Evolutionary conservation across 345 rosid genomes (phyloP), one percentile per base, ranked within the genome.

Genomic region (Angophora floribunda): DNA sequence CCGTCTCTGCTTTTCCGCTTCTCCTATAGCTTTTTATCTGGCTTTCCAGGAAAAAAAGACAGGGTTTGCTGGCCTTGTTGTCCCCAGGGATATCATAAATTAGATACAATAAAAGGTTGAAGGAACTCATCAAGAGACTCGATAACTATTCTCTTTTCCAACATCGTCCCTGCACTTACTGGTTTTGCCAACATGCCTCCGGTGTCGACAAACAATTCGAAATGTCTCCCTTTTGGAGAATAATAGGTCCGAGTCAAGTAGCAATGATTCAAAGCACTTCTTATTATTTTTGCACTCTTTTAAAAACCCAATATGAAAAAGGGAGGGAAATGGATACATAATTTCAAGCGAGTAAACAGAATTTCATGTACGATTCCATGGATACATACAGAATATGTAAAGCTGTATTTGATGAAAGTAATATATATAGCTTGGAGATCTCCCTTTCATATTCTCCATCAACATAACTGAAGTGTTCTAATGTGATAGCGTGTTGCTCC

Each of bases 381-480:
- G 12, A 17, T 32, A 32, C 9, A 8, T 67, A 32, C 14, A 9
- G 4, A 67, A 67, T 32, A 67, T 32, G 45, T 3, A 30, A 67
- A 67, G 45, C 22, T 1, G 1, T 32, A 2, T 6, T 7, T 21
- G 26, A 21, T 55, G 59, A 55, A 55, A 55, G 59, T 67, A 6
- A 0, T 30, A 32, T 32, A 8, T 30, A 30, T 3, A 1, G 10
- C 26, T 70, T 17, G 26, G 7, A 75, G 49, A 75, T 75, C 82
- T 75, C 44, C 36, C 82, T 36, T 32, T 21, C 49, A 19, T 19
- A 19, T 75, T 21, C 36, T 75, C 82, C 49, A 36, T 9, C 14
- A 5, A 0, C 1, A 19, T 36, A 5, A 3, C 13, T 5, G 4
- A 19, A 36, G 49, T 3, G 7, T 36, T 75, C 26, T 75, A 4